Conservation (phyloP, 768 basidiomycete species). For the Leccinum subgranulosum region DNA sequence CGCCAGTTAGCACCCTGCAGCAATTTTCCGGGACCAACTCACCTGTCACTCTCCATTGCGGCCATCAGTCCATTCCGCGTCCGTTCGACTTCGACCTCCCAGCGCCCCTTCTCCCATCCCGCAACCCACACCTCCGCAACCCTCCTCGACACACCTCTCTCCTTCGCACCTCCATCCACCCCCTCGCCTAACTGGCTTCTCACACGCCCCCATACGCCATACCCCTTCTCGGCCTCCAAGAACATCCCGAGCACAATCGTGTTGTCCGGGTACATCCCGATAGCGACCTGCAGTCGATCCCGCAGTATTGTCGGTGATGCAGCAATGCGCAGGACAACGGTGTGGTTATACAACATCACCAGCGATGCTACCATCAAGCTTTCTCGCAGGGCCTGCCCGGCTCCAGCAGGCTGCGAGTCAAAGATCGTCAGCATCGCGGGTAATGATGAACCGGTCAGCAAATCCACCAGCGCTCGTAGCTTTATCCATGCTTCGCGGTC, state of each 20-base stretch:
- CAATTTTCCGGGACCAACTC: constrained; percentile 15
- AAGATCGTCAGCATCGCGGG: constrained; percentile 39
- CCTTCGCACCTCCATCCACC: constrained; percentile 33
- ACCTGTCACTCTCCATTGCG: constrained; percentile 71
- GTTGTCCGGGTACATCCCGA: constrained; percentile 64
- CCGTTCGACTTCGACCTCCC: constrained; percentile 69
- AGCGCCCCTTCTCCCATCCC: constrained; percentile 73
- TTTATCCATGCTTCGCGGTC: constrained; percentile 65
- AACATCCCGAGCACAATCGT: constrained; percentile 71
- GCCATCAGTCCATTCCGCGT: constrained; percentile 59
- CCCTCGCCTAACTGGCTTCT: constrained; percentile 51
- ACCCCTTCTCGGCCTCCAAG: constrained; percentile 72
- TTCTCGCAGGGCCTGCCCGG: constrained; percentile 35
- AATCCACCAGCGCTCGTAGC: constrained; percentile 60
- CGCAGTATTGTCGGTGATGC: constrained; percentile 57
- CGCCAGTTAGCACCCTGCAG: constrained; percentile 6
- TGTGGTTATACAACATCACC: constrained; percentile 59
- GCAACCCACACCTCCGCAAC: constrained; percentile 74
- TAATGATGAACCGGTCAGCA: constrained; percentile 47
- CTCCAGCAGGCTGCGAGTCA: constrained; percentile 26
- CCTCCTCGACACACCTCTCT: constrained; percentile 58
- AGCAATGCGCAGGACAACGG: constrained; percentile 50
- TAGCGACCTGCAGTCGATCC: constrained; percentile 50
- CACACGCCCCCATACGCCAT: constrained; percentile 76
- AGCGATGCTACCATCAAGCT: constrained; percentile 55